Conservation (phyloP, 177 flowering plant species). For the Tripterygium wilfordii region DNA sequence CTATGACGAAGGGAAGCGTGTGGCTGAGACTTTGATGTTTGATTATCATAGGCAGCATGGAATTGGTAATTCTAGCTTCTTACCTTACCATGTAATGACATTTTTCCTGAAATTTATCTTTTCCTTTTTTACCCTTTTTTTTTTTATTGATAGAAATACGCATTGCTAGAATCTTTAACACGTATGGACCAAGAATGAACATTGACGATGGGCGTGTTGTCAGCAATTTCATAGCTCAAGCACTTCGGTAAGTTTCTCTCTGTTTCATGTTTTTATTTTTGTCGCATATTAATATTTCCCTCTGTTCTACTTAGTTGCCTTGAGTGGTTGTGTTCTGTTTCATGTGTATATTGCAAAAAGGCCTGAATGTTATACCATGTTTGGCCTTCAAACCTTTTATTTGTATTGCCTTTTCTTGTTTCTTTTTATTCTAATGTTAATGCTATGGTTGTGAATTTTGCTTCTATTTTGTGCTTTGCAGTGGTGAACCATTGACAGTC, state of each 20-base stretch:
- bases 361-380: too few species aligned
- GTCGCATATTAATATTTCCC: background rate
- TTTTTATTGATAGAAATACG: constrained; percentile 51
- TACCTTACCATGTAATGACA: too few species aligned
- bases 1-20: constrained; percentile 90
- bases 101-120: too few species aligned
- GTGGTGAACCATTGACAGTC: constrained; percentile 39
- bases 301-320: too few species aligned
- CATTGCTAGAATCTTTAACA: constrained; percentile 63
- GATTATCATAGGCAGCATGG: constrained; percentile 92
- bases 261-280: background rate
- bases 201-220: constrained; percentile 77
- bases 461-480: constrained; percentile 1
- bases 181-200: constrained; percentile 71
- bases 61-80: constrained; percentile 38
- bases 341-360: too few species aligned
- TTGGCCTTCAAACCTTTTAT: too few species aligned
- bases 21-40: constrained; percentile 87
- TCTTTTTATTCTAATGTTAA: background rate
- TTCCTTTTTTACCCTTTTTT: background rate
- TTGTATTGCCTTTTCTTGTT: background rate
- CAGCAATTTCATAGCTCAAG: constrained; percentile 77
- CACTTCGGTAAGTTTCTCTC: constrained; percentile 46
- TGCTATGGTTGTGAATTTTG: background rate
- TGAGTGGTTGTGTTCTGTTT: too few species aligned